phyloP scores from a whole-genome alignment of 345 rosid species.

The Cardamine resedifolia region DNA sequence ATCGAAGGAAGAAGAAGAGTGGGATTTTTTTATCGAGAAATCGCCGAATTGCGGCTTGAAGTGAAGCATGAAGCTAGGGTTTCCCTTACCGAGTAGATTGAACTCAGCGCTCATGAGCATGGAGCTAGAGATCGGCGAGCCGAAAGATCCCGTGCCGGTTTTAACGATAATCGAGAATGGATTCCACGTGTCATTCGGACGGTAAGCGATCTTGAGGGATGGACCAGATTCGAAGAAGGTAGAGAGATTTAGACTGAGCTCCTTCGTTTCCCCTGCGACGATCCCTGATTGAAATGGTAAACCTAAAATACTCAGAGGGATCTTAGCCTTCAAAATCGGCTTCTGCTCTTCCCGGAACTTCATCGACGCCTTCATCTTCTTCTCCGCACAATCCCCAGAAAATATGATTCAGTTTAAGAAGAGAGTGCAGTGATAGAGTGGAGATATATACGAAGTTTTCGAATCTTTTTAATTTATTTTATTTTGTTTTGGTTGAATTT shows the following conservation, averaged over 20 bases:
- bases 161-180: conserved; percentile 73
- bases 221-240: conserved; percentile 85
- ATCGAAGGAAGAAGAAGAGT: conserved; percentile 47
- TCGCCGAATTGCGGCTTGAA: conserved; percentile 79
- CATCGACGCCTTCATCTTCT: conserved; percentile 68
- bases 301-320: conserved; percentile 70
- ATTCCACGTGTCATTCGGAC: conserved; percentile 72
- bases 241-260: conserved; percentile 63
- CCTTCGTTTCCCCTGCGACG: conserved; percentile 75
- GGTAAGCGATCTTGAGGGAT: conserved; percentile 65
- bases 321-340: conserved; percentile 71
- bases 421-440: not conserved
- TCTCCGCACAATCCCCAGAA: too few species aligned
- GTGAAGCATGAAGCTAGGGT: conserved; percentile 80
- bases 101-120: conserved; percentile 85
- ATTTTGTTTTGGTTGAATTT: not conserved
- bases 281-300: conserved; percentile 83
- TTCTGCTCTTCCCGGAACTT: conserved; percentile 82
- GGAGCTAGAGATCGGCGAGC: conserved; percentile 65
- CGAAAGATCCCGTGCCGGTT: conserved; percentile 70
- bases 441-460: conserved; percentile 2
- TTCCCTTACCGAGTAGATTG: conserved; percentile 54
- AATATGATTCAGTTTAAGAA: not conserved
- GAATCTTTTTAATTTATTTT: not conserved
- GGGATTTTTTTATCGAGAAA: conserved; percentile 72